phyloP scores from a whole-genome alignment of 192 early-diverging fungal genomes.

The Coemansia sp. region DNA sequence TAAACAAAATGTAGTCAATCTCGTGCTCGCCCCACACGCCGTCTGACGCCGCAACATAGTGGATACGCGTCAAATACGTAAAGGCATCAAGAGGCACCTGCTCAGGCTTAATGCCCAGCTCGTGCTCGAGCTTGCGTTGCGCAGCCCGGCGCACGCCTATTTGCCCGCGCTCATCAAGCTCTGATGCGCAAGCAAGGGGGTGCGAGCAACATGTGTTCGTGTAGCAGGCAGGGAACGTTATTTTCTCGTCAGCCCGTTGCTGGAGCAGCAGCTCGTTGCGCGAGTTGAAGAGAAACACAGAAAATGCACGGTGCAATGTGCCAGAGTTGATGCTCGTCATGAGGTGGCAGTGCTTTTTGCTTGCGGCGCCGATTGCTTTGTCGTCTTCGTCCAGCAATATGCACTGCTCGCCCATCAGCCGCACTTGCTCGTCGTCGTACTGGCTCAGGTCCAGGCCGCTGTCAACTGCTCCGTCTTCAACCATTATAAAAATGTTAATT shows the following conservation, averaged over 20 bases:
- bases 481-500: slow-evolving; percentile 6
- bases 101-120: slow-evolving; percentile 81
- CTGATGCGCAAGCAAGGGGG: slow-evolving; percentile 76
- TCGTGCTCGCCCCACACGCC: slow-evolving; percentile 99
- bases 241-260: slow-evolving; percentile 94
- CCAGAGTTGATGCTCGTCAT: slow-evolving; percentile 91
- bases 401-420: slow-evolving; percentile 97
- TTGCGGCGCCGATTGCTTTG: slow-evolving; percentile 75
- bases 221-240: slow-evolving; percentile 95
- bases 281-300: slow-evolving; percentile 91
- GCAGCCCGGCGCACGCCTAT: slow-evolving; percentile 85
- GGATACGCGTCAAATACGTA: slow-evolving; percentile 90
- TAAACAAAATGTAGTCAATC: slow-evolving; percentile 94
- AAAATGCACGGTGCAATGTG: slow-evolving; percentile 94
- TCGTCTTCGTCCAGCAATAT: slow-evolving; percentile 90
- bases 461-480: slow-evolving; percentile 3
- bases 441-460: slow-evolving; percentile 53
- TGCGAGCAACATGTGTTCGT: slow-evolving; percentile 99
- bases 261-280: slow-evolving; percentile 87
- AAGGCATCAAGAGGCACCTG: slow-evolving; percentile 84
- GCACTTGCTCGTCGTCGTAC: slow-evolving; percentile 83
- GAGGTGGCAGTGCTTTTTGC: slow-evolving; percentile 95
- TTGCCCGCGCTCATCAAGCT: slow-evolving; percentile 79
- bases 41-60: slow-evolving; percentile 94
- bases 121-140: slow-evolving; percentile 92